Evolutionary conservation across 2,329 filamentous ascomycete species (phyloP), one percentile per base, ranked within the genome.

Genomic region (Chaetomiaceae sp.): DNA sequence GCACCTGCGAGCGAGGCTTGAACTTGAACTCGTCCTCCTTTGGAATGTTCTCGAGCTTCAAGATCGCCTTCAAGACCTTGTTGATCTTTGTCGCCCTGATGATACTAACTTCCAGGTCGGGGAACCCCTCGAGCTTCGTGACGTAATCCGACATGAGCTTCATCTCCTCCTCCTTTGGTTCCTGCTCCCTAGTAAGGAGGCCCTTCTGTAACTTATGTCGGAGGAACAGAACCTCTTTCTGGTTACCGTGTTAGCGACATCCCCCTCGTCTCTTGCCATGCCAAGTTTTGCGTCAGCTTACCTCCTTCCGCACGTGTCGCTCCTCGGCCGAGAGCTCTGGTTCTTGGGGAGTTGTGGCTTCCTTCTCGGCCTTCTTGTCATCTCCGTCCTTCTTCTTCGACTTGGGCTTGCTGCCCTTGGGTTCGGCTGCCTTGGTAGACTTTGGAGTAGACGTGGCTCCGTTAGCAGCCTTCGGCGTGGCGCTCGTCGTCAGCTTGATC

Each of bases 61-160:
- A 76, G 61, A 99, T 94, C 4, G 87, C 90, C 75, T 95, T 96
- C 53, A 99, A 79, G 10, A 99, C 92, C 75, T 99, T 99, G 82
- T 97, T 92, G 71, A 99, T 96, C 79, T 97, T 99, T 57, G 94
- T 99, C 13, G 75, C 77, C 58, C 89, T 84, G 64, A 97, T 96
- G 63, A 96, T 94, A 60, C 84, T 84, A 27, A 88, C 89, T 67
- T 97, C 92, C 4, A 97, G 81, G 59, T 95, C 88, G 1, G 82
- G 74, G 69, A 77, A 86, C 7, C 77, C 81, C 72, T 99, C 94
- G 5, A 99, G 81, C 69, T 95, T 89, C 27, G 78, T 80, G 53
- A 95, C 77, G 64, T 85, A 89, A 16, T 88, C 85, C 4, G 85
- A 85, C 85, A 94, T 90, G 43, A 75, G 73, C 57, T 82, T 75